Evolutionary conservation across 1,284 basidiomycete genomes (phyloP).

Genomic region (Cryptococcus deneoformans): DNA sequence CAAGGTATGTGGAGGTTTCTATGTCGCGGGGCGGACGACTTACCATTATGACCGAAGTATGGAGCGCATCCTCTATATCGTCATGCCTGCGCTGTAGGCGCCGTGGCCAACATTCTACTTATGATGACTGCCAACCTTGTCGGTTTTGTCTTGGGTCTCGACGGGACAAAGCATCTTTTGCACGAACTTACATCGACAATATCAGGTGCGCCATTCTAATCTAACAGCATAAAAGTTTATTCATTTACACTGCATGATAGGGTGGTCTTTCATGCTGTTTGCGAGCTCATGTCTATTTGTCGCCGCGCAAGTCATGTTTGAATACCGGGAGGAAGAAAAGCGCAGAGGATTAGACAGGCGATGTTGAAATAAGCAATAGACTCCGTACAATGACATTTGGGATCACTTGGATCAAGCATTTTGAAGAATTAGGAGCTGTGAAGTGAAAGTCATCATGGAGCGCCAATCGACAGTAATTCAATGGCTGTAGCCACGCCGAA

Average conservation of each 20-base stretch:
- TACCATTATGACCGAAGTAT: slow-evolving; percentile 55
- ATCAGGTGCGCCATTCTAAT: slow-evolving; percentile 56
- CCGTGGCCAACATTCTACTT: slow-evolving; percentile 78
- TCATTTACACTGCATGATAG: slow-evolving; percentile 43
- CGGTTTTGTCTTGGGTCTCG: slow-evolving; percentile 88
- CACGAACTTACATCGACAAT: slow-evolving; percentile 62
- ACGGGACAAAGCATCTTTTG: slow-evolving; percentile 73
- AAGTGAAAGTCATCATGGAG: too few relatives aligned
- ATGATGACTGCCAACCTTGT: slow-evolving; percentile 95
- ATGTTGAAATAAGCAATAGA: slow-evolving; percentile 22
- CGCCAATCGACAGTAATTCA: too few relatives aligned
- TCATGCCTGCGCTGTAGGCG: slow-evolving; percentile 80
- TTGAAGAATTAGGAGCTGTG: too few relatives aligned
- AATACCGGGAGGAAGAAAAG: slow-evolving; percentile 62
- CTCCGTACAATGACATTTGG: too few relatives aligned
- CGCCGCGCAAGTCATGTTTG: slow-evolving; percentile 90
- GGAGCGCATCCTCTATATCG: slow-evolving; percentile 73
- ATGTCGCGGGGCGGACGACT: background rate
- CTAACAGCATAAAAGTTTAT: background rate
- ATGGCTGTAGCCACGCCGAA: too few relatives aligned
- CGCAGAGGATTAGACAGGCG: slow-evolving; percentile 42
- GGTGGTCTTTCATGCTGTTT: slow-evolving; percentile 63
- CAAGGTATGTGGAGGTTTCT: slow-evolving; percentile 55
- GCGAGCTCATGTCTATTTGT: slow-evolving; percentile 71
- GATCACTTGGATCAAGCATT: too few relatives aligned